Evolutionary conservation across 768 basidiomycete genomes (phyloP), one percentile per base, ranked within the genome.

Genomic region (Lactifluus subvellereus): DNA sequence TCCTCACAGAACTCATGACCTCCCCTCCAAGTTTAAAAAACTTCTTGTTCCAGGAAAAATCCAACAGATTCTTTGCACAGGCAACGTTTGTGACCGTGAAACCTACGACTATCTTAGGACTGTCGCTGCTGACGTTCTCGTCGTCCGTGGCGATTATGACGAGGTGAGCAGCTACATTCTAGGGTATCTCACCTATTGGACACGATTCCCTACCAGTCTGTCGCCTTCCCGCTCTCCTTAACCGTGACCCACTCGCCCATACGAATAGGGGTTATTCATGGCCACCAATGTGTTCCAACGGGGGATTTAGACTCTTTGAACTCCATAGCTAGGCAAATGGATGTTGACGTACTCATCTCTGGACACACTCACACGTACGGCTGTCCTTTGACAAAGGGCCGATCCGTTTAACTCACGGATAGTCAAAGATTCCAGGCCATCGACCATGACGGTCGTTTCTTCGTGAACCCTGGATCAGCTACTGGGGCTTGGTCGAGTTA

Each of bases 21-120:
- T 99, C 9, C 95, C 97, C 0, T 79, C 85, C 14, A 98, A 98
- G 77, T 99, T 99, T 78, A 95, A 96, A 78, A 97, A 98, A 71
- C 86, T 98, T 1, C 80, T 99, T 3, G 83, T 84, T 10, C 68
- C 72, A 72, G 97, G 97, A 22, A 99, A 99, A 75, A 98, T 99
- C 50, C 92, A 95, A 66, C 96, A 98, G 74, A 97, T 98, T 62
- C 80, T 98, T 30, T 97, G 94, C 73, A 98, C 96, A 0, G 97
- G 97, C 52, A 98, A 98, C 72, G 88, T 98, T 27, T 95, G 93
- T 74, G 97, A 99, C 77, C 87, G 88, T 70, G 96, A 98, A 75
- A 98, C 97, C 7, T 94, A 90, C 74, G 97, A 98, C 69, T 98
- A 97, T 78, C 80, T 99, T 27, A 81, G 92, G 67, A 94, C 91